Evolutionary conservation across 2,329 filamentous ascomycete genomes (phyloP), one percentile per base, ranked within the genome.

Genomic region (Colletotrichum agaves): DNA sequence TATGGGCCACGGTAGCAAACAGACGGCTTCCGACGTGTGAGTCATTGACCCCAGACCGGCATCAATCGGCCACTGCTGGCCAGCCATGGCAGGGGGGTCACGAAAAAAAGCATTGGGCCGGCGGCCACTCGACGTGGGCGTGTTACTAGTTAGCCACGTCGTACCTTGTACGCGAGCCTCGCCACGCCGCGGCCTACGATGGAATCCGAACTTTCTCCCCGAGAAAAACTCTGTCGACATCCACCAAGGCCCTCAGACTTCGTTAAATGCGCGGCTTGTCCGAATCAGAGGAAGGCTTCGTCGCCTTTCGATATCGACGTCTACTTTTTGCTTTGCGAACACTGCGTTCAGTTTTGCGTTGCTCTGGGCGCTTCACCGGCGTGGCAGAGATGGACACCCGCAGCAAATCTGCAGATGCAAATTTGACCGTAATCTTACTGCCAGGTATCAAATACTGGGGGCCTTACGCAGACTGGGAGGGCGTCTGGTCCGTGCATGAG

Each of bases 11-110:
- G 44, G 46, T 61, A 67, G 43, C 62, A 37, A 60, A 39, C 62
- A 66, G 66, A 61, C 62, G 66, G 59, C 58, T 67, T 55, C 43
- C 68, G 68, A 69, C 46, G 60, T 70, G 64, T 70, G 68, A 70
- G 68, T 70, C 68, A 70, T 70, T 70, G 59, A 63, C 63, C 53
- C 52, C 52, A 68, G 55, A 39, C 61, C 46, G 60, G 64, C 41
- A 59, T 53, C 46, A 63, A 67, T 53, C 60, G 46, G 53, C 61
- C 60, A 67, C 35, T 58, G 52, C 35, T 58, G 46, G 35, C 60
- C 44, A 69, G 47, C 56, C 46, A 60, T 61, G 55, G 44, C 41
- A 53, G 47, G 53, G 43, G 41, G 49, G 35, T 53, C 13, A 41
- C 17, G 50, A 50, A 59, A 55, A 55, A 59, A 55, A 66, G 61